Conservation (phyloP, 345 rosid genomes). For the Linum usitatissimum region DNA sequence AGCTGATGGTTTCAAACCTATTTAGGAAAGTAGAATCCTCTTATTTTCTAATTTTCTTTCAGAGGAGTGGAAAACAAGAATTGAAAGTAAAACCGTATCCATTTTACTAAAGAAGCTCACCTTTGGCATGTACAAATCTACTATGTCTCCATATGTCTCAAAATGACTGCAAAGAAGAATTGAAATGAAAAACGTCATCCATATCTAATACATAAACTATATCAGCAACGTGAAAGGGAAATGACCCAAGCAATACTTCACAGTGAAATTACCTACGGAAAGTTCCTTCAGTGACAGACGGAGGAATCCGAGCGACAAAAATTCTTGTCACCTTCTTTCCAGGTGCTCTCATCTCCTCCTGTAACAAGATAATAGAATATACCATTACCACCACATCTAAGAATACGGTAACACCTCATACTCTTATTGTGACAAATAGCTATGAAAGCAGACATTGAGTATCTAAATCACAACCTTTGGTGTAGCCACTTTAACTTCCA, state of each 20-base stretch:
- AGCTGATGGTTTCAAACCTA: neutral
- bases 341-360: conserved; percentile 98
- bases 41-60: too few species aligned
- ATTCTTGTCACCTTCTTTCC: conserved; percentile 74
- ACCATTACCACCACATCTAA: neutral
- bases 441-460: neutral
- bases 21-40: neutral
- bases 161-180: conserved; percentile 55
- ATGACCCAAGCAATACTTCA: neutral
- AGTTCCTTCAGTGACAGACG: conserved; percentile 67
- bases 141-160: conserved; percentile 42
- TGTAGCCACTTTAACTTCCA: conserved; percentile 89
- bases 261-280: conserved; percentile 61
- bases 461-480: conserved; percentile 58
- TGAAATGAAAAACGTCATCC: conserved; percentile 8
- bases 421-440: neutral
- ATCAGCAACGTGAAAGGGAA: conserved; percentile 4
- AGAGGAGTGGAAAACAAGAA: neutral
- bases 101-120: neutral
- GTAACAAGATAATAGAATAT: conserved; percentile 15
- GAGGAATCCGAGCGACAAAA: conserved; percentile 87
- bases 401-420: neutral
- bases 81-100: too few species aligned
- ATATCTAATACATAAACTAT: conserved; percentile 1
- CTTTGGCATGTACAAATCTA: conserved; percentile 7